Conservation (phyloP, 2,329 filamentous ascomycete genomes). For the Ramularia endophylla region DNA sequence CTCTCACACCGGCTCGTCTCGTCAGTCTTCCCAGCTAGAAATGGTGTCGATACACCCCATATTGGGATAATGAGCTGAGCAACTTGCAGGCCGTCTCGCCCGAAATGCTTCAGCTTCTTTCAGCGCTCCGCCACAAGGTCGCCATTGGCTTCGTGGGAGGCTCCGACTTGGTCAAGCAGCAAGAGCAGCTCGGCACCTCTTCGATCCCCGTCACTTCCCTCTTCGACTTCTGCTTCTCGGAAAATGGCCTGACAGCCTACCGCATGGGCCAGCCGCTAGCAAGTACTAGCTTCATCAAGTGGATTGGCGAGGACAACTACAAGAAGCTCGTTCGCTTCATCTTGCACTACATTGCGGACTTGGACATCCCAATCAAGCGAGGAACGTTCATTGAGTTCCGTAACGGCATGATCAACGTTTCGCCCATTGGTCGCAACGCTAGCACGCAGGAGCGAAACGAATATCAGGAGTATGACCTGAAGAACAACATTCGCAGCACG, state of each 20-base stretch:
- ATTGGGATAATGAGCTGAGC: slow-evolving; percentile 9
- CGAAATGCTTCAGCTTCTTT: slow-evolving; percentile 78
- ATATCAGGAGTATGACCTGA: slow-evolving; percentile 75
- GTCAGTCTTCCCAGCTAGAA: slow-evolving; percentile 44
- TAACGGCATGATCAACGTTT: slow-evolving; percentile 87
- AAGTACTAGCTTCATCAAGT: slow-evolving; percentile 81
- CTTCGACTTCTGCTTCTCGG: slow-evolving; percentile 97
- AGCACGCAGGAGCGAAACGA: slow-evolving; percentile 71
- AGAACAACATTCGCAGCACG: slow-evolving; percentile 66
- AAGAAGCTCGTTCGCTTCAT: slow-evolving; percentile 71
- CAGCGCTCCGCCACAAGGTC: slow-evolving; percentile 74
- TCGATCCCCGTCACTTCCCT: slow-evolving; percentile 67
- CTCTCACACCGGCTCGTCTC: slow-evolving; percentile 74
- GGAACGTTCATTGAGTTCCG: slow-evolving; percentile 85
- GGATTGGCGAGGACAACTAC: slow-evolving; percentile 81
- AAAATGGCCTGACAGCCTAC: slow-evolving; percentile 92
- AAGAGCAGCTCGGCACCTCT: slow-evolving; percentile 80
- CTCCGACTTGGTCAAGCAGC: slow-evolving; percentile 86
- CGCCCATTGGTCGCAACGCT: slow-evolving; percentile 80
- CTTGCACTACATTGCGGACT: slow-evolving; percentile 76
- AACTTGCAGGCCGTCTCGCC: slow-evolving; percentile 50
- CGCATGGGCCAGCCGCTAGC: slow-evolving; percentile 71
- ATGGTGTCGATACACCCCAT: background rate
- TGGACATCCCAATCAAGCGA: slow-evolving; percentile 76
- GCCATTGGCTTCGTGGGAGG: slow-evolving; percentile 91